Evolutionary conservation across 805 yeast species (phyloP), one percentile per base, ranked within the genome.

Genomic region (Saccharomycopsis javanensis): DNA sequence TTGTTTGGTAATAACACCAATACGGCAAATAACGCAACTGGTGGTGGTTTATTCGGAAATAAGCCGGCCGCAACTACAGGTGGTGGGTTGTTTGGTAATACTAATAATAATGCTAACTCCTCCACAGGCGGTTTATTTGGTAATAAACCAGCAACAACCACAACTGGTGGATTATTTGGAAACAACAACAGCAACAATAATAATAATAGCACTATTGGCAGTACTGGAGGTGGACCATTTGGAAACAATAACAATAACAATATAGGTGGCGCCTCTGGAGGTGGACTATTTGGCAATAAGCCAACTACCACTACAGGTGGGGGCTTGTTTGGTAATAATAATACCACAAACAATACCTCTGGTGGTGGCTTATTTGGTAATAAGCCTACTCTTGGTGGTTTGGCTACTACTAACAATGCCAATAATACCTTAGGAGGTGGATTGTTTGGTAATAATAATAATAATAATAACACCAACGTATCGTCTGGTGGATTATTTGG

Each of bases 381-480:
- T 56, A 52, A 51, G n/a, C 56, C 55, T 23, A 55, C 53, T 25
- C 56, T 60, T 16, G 56, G 62, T 13, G 64, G 63, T 30, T 60
- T 75, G 67, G 76, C 77, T n/a, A 66, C 64, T 62, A 63, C 68
- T 54, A 55, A 66, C 50, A 62, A 57, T 16, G 60, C 56, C 42
- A 58, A 61, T 55, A 60, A 33, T 20, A 46, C 58, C 45, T 20
- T 42, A 42, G 45, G 54, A 55, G 70, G 70, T 46, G 63, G 64
- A 45, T 57, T 57, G 54, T 79, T 64, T 60, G 83, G 81, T 51
- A 55, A 62, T 50, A 60, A 59, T 46, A 60, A 63, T 57, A 60
- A 54, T 18, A 46, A 37, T 13, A 59, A 56, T 27, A 55, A 37
- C 46, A 55, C 50, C 28, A 46, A 28, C 18, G 18, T 50, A 11